These are phyloP conservation scores for Naematelia aurantialba DNA, from an alignment of 768 basidiomycete genomes.

Conservation along the genomic window DNA sequence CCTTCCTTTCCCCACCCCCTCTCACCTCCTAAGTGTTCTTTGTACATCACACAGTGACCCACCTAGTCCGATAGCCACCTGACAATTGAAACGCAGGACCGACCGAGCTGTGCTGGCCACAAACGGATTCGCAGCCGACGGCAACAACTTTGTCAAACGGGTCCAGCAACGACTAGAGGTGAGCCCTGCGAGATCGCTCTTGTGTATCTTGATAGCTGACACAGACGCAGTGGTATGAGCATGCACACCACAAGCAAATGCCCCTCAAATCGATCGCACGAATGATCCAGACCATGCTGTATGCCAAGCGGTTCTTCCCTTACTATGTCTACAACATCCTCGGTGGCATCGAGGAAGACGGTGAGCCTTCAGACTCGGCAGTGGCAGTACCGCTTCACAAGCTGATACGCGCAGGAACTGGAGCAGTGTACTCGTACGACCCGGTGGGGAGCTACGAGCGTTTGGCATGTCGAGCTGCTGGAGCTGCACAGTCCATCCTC, in stretches of 20 bases:
- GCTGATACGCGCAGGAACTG: conserved; percentile 61
- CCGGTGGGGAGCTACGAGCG: conserved; percentile 98
- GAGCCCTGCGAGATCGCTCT: conserved; percentile 27
- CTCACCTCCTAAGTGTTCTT: neutral
- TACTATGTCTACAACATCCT: conserved; percentile 97
- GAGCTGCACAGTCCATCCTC: conserved; percentile 86
- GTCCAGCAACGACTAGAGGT: conserved; percentile 95
- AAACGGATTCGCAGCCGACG: conserved; percentile 96
- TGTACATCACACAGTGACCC: neutral
- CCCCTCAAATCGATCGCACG: conserved; percentile 95
- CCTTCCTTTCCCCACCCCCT: neutral
- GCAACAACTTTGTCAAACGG: conserved; percentile 95
- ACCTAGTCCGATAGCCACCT: neutral
- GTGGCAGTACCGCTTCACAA: no score
- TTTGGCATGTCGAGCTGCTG: conserved; percentile 92
- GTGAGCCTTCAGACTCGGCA: conserved; percentile 55
- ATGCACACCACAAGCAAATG: conserved; percentile 96
- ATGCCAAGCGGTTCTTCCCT: conserved; percentile 93
- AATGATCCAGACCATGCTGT: conserved; percentile 96
- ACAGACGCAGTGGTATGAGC: conserved; percentile 79
- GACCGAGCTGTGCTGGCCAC: conserved; percentile 90
- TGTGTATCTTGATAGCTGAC: neutral
- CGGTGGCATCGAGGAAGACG: conserved; percentile 92
- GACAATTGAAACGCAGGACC: conserved; percentile 58
- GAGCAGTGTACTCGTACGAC: conserved; percentile 99